Percentiles rank a stretch among this genome's conserved stretches.
Evolutionary conservation across 2,329 filamentous ascomycete genomes (phyloP).

Genomic region (Colletotrichum navitas): DNA sequence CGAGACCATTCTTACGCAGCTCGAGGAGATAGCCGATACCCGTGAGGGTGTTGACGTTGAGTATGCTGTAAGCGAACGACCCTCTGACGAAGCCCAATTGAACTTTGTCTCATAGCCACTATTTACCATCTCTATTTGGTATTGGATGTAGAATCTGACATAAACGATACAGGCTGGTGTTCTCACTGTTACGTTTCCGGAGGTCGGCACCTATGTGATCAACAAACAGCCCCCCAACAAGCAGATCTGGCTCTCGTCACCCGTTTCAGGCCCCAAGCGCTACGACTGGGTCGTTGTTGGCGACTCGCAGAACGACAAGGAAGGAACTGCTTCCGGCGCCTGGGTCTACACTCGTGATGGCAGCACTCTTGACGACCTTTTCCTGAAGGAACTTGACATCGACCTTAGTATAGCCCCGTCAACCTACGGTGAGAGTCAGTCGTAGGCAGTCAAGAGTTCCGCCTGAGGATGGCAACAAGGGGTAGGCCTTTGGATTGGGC

Average conservation of each 20-base stretch:
- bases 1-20: constrained; percentile 63
- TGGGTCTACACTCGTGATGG: constrained; percentile 93
- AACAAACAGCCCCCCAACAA: constrained; percentile 99
- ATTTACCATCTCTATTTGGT: background rate
- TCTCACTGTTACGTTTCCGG: constrained; percentile 78
- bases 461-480: background rate
- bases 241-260: constrained; percentile 96
- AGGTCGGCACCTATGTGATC: constrained; percentile 86
- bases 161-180: constrained; percentile 77
- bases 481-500: no score
- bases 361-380: constrained; percentile 77
- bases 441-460: constrained; percentile 20
- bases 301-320: constrained; percentile 82
- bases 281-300: constrained; percentile 87
- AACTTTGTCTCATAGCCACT: background rate
- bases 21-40: constrained; percentile 82
- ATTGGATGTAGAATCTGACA: background rate
- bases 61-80: constrained; percentile 75
- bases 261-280: constrained; percentile 90
- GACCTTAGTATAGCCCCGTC: constrained; percentile 59
- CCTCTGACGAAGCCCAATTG: background rate
- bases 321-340: constrained; percentile 77
- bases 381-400: constrained; percentile 82
- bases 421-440: constrained; percentile 40
- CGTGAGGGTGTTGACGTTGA: constrained; percentile 87